phyloP scores from a whole-genome alignment of 768 basidiomycete species.

The Lentinula lateritia region DNA sequence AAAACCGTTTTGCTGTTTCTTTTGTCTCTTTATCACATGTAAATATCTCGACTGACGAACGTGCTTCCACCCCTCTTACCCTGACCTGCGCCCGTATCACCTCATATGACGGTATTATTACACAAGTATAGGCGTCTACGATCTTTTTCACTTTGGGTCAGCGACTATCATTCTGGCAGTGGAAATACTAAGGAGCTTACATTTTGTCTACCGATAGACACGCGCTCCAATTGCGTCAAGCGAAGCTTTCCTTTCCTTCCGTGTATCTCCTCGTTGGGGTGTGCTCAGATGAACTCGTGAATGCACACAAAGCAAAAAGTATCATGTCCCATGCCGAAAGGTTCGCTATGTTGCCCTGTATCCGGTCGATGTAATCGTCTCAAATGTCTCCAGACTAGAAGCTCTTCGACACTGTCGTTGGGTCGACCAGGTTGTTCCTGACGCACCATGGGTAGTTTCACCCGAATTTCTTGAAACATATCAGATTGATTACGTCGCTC shows the following conservation, averaged over 20 bases:
- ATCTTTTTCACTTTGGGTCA: conserved; percentile 95
- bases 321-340: conserved; percentile 90
- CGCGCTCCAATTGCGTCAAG: conserved; percentile 92
- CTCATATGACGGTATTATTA: neutral
- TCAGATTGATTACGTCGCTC: conserved; percentile 94
- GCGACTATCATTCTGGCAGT: conserved; percentile 15
- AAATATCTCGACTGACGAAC: neutral
- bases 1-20: neutral
- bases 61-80: neutral
- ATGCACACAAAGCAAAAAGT: conserved; percentile 70
- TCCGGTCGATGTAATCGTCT: neutral
- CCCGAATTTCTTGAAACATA: conserved; percentile 78
- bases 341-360: conserved; percentile 26
- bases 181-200: neutral
- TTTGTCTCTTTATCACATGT: neutral
- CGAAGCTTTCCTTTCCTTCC: conserved; percentile 86
- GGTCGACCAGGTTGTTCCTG: conserved; percentile 91
- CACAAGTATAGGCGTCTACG: conserved; percentile 71
- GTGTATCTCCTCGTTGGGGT: conserved; percentile 95
- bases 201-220: conserved; percentile 49
- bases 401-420: conserved; percentile 93
- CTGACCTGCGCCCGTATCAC: neutral
- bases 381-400: conserved; percentile 57
- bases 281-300: conserved; percentile 81
- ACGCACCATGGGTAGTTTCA: conserved; percentile 88